phyloP scores from a whole-genome alignment of 2,329 filamentous ascomycete species.

The Clonostachys rosea region DNA sequence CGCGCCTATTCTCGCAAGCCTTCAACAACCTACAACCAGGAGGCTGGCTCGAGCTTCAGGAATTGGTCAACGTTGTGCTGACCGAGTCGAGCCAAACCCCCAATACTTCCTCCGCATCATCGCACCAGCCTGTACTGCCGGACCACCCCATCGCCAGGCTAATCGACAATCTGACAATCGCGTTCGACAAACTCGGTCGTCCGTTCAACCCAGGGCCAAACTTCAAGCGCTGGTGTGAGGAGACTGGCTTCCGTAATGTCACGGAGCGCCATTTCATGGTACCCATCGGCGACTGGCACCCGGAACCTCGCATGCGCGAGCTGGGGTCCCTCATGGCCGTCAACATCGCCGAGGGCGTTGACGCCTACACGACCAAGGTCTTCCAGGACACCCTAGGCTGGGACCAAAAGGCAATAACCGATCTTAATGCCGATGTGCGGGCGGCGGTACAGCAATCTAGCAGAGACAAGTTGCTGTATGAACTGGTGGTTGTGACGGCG shows the following conservation, averaged over 20 bases:
- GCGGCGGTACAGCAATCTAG: no score
- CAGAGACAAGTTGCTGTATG: no score
- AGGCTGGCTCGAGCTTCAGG: conserved; percentile 51
- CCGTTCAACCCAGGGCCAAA: conserved; percentile 25
- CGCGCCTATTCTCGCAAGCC: conserved; percentile 45
- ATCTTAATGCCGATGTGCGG: no score
- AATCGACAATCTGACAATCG: conserved; percentile 32
- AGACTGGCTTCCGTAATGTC: conserved; percentile 51
- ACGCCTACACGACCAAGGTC: conserved; percentile 28
- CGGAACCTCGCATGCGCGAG: conserved; percentile 30
- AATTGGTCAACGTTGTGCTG: conserved; percentile 15
- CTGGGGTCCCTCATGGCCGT: conserved; percentile 29
- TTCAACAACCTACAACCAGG: conserved; percentile 44
- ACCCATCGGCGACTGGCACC: conserved; percentile 36
- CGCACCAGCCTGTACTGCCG: conserved; percentile 36
- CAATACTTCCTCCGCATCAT: conserved; percentile 21
- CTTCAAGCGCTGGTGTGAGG: conserved; percentile 29
- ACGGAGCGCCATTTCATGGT: conserved; percentile 47
- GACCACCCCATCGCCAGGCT: conserved; percentile 29
- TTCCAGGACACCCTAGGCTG: conserved; percentile 29
- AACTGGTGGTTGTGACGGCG: no score
- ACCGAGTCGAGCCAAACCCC: conserved; percentile 13
- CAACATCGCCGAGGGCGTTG: conserved; percentile 28
- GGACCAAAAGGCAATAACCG: conserved; percentile 16
- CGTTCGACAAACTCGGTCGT: conserved; percentile 28